Conservation (phyloP, 2,329 filamentous ascomycete species). For the Aspergillus eucalypticola region DNA sequence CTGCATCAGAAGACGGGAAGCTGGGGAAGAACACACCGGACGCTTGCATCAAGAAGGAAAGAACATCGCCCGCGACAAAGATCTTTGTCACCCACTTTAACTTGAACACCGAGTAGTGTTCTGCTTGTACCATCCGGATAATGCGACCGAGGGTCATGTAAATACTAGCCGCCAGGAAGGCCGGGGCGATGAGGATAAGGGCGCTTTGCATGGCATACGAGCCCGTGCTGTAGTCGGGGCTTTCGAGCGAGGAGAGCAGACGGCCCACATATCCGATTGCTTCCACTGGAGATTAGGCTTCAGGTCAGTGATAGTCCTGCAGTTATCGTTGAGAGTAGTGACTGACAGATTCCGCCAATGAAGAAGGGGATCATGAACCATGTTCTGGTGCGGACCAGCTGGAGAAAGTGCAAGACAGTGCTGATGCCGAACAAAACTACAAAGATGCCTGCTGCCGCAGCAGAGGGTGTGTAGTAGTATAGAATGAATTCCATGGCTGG, state of each 20-base stretch:
- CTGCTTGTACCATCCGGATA: conserved; percentile 28
- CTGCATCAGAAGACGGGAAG: too few relatives aligned
- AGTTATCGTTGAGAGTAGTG: background rate
- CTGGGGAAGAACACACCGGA: conserved; percentile 20
- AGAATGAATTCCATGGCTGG: conserved; percentile 18
- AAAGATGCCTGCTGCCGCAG: conserved; percentile 26
- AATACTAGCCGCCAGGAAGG: conserved; percentile 31
- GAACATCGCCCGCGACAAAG: conserved; percentile 34
- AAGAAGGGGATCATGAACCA: conserved; percentile 34
- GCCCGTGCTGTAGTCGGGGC: conserved; percentile 27
- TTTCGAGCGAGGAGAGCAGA: conserved; percentile 42
- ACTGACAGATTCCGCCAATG: conserved; percentile 40
- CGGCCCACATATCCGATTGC: conserved; percentile 56
- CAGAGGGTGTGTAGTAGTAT: conserved; percentile 29
- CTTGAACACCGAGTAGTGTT: conserved; percentile 23
- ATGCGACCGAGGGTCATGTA: conserved; percentile 35
- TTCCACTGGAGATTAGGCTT: conserved; percentile 44
- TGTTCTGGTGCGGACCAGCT: conserved; percentile 26
- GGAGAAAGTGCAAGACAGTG: conserved; percentile 27
- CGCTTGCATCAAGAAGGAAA: conserved; percentile 37
- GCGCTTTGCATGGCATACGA: conserved; percentile 32
- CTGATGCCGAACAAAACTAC: conserved; percentile 25
- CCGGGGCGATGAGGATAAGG: conserved; percentile 31
- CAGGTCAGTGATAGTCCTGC: background rate
- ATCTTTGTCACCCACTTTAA: conserved; percentile 30